These are phyloP conservation scores for Tolypocladium album DNA, from an alignment of 2,329 filamentous ascomycete species.

Conservation along the genomic window DNA sequence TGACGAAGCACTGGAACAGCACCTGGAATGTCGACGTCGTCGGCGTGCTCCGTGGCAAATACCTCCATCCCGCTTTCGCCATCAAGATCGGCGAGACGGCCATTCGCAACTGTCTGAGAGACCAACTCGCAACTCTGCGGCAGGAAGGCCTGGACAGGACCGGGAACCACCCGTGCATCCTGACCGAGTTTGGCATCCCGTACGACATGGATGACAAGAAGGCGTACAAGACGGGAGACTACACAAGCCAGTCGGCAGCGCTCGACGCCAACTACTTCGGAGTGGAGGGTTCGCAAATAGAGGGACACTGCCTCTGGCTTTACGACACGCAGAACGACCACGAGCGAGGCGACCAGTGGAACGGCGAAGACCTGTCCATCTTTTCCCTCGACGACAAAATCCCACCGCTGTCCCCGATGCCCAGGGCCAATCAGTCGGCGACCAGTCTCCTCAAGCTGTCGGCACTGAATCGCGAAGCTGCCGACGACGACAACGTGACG, in stretches of 20 bases:
- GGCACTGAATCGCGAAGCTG: constrained; percentile 18
- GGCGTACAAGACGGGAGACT: constrained; percentile 92
- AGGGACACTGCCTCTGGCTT: constrained; percentile 83
- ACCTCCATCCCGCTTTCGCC: constrained; percentile 79
- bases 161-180: constrained; percentile 77
- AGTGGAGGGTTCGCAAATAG: constrained; percentile 71
- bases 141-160: constrained; percentile 83
- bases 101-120: constrained; percentile 84
- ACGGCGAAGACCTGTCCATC: constrained; percentile 92
- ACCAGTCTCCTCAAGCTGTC: constrained; percentile 22
- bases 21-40: constrained; percentile 96
- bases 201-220: constrained; percentile 98
- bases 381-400: constrained; percentile 72
- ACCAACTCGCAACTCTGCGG: constrained; percentile 73
- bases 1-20: constrained; percentile 98
- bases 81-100: constrained; percentile 88
- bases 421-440: constrained; percentile 34
- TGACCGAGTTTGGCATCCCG: constrained; percentile 94
- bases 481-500: constrained; percentile 50
- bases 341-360: constrained; percentile 87
- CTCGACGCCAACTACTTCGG: constrained; percentile 96
- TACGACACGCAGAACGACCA: constrained; percentile 81
- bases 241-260: constrained; percentile 80
- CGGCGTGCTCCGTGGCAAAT: constrained; percentile 79
- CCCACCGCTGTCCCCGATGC: constrained; percentile 40